These are phyloP conservation scores for Debaryomyces robertsiae DNA, from an alignment of 1,139 yeast genomes.

Conservation along the genomic window DNA sequence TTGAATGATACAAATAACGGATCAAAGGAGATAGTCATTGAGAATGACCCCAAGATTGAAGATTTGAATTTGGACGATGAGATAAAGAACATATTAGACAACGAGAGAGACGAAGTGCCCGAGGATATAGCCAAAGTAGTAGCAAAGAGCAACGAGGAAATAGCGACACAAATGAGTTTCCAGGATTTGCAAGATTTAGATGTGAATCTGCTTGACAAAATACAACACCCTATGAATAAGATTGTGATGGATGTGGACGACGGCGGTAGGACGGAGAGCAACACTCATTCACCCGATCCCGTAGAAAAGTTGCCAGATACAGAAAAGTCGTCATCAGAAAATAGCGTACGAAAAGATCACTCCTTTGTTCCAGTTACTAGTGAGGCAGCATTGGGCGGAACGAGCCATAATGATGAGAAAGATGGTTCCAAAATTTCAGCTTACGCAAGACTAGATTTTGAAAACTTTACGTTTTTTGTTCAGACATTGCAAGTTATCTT, in stretches of 20 bases:
- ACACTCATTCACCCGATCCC: conserved; percentile 21
- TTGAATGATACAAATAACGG: not conserved
- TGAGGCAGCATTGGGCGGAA: conserved; percentile 25
- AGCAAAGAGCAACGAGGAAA: not conserved
- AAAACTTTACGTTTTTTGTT: conserved; percentile 88
- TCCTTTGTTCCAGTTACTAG: conserved; percentile 23
- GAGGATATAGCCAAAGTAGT: not conserved
- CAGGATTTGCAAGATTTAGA: conserved; percentile 13
- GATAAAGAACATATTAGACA: conserved; percentile 13
- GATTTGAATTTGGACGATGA: conserved; percentile 13
- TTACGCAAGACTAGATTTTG: conserved; percentile 91
- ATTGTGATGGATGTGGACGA: conserved; percentile 12
- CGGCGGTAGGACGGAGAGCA: conserved; percentile 20
- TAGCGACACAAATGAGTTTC: conserved; percentile 6
- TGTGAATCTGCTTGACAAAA: conserved; percentile 18
- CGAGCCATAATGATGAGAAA: conserved; percentile 22
- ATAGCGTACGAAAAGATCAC: conserved; percentile 15
- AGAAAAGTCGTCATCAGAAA: conserved; percentile 2
- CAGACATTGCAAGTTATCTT: conserved; percentile 92
- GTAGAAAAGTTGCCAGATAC: conserved; percentile 1
- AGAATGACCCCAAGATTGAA: conserved; percentile 3
- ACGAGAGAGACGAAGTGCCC: not conserved
- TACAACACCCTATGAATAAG: conserved; percentile 12
- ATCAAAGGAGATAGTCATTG: not conserved
- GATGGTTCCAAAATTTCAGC: conserved; percentile 70